Conservation (phyloP, 2,329 filamentous ascomycete genomes). For the Fusarium tjaetaba region DNA sequence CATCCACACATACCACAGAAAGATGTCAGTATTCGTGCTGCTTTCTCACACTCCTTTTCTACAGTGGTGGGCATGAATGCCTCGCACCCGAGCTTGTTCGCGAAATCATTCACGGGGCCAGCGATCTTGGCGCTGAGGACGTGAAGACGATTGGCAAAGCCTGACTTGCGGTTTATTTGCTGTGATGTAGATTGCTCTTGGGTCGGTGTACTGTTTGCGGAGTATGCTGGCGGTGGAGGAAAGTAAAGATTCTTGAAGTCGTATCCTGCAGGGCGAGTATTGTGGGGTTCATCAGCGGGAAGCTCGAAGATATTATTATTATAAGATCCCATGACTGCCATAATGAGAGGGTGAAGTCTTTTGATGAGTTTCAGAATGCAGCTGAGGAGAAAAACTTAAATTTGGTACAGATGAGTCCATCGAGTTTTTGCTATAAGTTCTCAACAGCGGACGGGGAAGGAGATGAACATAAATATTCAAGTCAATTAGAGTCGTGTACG, state of each 20-base stretch:
- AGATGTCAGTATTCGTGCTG: background rate
- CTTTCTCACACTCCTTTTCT: background rate
- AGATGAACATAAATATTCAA: background rate
- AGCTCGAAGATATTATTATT: background rate
- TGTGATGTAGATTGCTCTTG: background rate
- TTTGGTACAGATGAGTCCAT: background rate
- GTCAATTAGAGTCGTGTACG: rapidly evolving
- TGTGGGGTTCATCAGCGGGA: background rate
- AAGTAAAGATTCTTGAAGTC: background rate
- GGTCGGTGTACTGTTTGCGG: rapidly evolving
- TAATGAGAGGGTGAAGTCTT: too few species aligned
- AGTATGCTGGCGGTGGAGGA: background rate
- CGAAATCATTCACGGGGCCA: background rate
- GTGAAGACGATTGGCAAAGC: background rate
- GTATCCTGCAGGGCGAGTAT: background rate
- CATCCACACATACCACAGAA: background rate
- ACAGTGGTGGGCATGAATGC: background rate
- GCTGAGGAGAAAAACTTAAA: background rate
- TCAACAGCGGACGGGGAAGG: background rate
- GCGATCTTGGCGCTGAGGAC: background rate
- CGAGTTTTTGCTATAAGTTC: background rate
- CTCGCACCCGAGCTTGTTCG: background rate
- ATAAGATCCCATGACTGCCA: background rate
- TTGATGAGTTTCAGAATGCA: background rate
- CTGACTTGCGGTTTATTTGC: background rate